Evolutionary conservation across 306 rosid species (phyloP).

Genomic region (Begonia loranthoides): DNA sequence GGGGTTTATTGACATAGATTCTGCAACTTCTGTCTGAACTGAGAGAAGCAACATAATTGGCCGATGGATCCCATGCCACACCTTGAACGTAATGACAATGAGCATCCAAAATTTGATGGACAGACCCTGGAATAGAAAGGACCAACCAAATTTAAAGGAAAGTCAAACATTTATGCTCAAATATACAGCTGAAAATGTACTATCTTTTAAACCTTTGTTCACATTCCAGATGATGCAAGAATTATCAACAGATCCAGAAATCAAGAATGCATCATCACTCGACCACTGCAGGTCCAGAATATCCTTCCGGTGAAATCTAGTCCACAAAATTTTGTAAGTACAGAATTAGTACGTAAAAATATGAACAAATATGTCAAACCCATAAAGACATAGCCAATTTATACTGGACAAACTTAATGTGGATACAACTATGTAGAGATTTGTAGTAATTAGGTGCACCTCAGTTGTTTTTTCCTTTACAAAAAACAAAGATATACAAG

Average conservation of each 20-base stretch:
- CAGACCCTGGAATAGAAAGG: slow-evolving; percentile 46
- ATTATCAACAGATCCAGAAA: slow-evolving; percentile 94
- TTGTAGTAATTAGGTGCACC: too few relatives aligned
- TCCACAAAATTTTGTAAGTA: slow-evolving; percentile 19
- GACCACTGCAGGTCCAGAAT: slow-evolving; percentile 92
- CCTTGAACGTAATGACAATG: slow-evolving; percentile 97
- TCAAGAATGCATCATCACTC: slow-evolving; percentile 43
- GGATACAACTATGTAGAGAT: neutral
- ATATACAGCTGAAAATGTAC: slow-evolving; percentile 2
- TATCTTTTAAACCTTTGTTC: slow-evolving; percentile 47
- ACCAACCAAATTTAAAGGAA: slow-evolving; percentile 7
- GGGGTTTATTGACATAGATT: slow-evolving; percentile 59
- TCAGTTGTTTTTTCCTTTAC: too few relatives aligned
- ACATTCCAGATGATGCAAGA: slow-evolving; percentile 90
- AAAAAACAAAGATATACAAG: too few relatives aligned
- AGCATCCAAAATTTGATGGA: slow-evolving; percentile 68
- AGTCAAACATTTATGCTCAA: slow-evolving; percentile 10
- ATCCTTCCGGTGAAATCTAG: slow-evolving; percentile 82
- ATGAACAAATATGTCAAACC: neutral
- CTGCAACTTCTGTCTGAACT: slow-evolving; percentile 95
- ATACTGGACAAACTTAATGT: neutral
- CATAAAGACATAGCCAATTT: neutral
- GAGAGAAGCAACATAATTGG: slow-evolving; percentile 65
- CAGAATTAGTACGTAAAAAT: slow-evolving; percentile 5
- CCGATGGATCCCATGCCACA: slow-evolving; percentile 90